These are phyloP conservation scores for Yarrowia galli DNA, from an alignment of 1,139 yeast genomes.

Conservation along the genomic window DNA sequence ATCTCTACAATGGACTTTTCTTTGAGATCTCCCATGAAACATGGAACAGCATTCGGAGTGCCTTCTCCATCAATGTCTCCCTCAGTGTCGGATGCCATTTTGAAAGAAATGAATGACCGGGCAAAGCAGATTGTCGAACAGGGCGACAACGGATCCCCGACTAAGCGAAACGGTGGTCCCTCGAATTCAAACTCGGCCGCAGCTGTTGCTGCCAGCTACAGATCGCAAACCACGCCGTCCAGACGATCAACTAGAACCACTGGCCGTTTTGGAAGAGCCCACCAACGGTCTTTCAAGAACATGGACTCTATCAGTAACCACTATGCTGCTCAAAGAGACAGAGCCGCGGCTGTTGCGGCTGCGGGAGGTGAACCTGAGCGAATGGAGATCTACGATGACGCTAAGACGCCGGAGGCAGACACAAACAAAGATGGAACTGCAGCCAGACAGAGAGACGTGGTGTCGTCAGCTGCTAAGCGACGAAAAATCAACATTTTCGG, in stretches of 20 bases:
- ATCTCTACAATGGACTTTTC: conserved; percentile 15
- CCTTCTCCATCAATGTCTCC: conserved; percentile 31
- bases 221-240: conserved; percentile 4
- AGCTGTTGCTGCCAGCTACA: neutral
- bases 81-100: conserved; percentile 14
- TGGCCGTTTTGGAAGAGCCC: conserved; percentile 26
- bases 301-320: conserved; percentile 34
- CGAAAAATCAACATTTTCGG: conserved; percentile 37
- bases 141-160: conserved; percentile 8
- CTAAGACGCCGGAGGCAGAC: conserved; percentile 18
- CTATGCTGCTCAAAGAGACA: conserved; percentile 28
- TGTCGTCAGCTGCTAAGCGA: conserved; percentile 33
- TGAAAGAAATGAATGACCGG: conserved; percentile 28
- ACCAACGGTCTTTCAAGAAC: conserved; percentile 25
- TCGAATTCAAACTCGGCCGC: conserved; percentile 6
- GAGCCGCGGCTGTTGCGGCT: neutral
- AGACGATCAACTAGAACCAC: neutral
- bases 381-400: conserved; percentile 28
- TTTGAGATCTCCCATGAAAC: conserved; percentile 21
- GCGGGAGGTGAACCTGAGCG: neutral
- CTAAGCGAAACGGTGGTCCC: neutral
- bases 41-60: conserved; percentile 24
- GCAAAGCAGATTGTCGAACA: conserved; percentile 11
- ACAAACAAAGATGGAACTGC: neutral
- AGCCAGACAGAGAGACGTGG: conserved; percentile 13